phyloP scores from a whole-genome alignment of 1,284 basidiomycete genomes.

The Somion occarium region DNA sequence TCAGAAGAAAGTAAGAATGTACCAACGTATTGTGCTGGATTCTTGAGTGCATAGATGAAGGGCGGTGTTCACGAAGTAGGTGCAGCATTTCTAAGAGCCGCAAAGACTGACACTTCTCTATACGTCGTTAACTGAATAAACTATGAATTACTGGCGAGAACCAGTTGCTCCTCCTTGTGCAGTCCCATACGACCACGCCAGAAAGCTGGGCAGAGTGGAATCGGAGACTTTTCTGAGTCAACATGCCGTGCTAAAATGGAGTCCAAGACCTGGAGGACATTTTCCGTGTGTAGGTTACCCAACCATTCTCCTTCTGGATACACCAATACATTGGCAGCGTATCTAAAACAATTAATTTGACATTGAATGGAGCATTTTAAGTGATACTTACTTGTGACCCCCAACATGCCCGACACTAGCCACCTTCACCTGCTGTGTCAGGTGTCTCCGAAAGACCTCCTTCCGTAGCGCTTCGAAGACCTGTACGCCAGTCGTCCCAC shows the following conservation, averaged over 20 bases:
- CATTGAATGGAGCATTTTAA: too few relatives aligned
- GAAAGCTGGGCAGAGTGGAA: constrained; percentile 37
- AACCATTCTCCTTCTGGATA: constrained; percentile 80
- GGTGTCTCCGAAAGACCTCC: constrained; percentile 23
- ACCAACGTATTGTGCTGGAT: neutral
- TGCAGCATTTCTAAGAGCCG: too few relatives aligned
- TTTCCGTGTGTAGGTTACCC: constrained; percentile 49
- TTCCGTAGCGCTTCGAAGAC: constrained; percentile 34
- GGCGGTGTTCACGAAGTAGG: too few relatives aligned
- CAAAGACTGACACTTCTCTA: too few relatives aligned
- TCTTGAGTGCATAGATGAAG: neutral
- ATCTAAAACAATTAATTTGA: constrained; percentile 37
- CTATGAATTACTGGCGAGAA: too few relatives aligned
- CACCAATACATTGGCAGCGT: constrained; percentile 74
- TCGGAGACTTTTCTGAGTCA: constrained; percentile 15
- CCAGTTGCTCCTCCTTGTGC: constrained; percentile 55
- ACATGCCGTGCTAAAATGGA: constrained; percentile 36
- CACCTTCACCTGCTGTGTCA: constrained; percentile 30
- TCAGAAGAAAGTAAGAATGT: neutral
- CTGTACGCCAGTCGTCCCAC: constrained; percentile 58
- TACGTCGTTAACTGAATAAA: too few relatives aligned
- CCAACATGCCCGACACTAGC: constrained; percentile 78
- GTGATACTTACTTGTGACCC: constrained; percentile 62
- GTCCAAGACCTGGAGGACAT: constrained; percentile 53
- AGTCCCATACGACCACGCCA: constrained; percentile 81